Conservation (phyloP, 2,329 filamentous ascomycete genomes). For the Sclerotinia minor region DNA sequence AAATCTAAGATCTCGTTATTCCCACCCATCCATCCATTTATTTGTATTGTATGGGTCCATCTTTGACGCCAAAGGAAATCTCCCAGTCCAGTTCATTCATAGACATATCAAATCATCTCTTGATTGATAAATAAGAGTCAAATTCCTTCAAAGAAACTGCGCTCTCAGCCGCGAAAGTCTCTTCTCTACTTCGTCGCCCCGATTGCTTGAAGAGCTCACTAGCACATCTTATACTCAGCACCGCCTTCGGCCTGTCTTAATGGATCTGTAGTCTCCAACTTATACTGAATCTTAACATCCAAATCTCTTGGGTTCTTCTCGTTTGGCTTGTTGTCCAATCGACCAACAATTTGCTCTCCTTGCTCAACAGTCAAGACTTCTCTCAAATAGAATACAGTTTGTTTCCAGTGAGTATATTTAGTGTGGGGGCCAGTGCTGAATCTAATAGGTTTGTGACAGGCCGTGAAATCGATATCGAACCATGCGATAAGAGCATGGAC, state of each 20-base stretch:
- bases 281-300: slow-evolving; percentile 85
- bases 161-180: slow-evolving; percentile 42
- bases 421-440: slow-evolving; percentile 98
- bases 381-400: slow-evolving; percentile 96
- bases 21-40: slow-evolving; percentile 17
- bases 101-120: slow-evolving; percentile 7
- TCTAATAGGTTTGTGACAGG: slow-evolving; percentile 95
- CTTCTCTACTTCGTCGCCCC: slow-evolving; percentile 16
- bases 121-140: slow-evolving; percentile 6
- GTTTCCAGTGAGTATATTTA: slow-evolving; percentile 99
- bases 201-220: slow-evolving; percentile 34
- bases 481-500: slow-evolving; percentile 94
- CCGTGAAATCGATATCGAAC: slow-evolving; percentile 99
- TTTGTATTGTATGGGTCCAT: slow-evolving; percentile 13
- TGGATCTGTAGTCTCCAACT: slow-evolving; percentile 72
- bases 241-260: slow-evolving; percentile 67
- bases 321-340: slow-evolving; percentile 82
- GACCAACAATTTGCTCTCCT: slow-evolving; percentile 75
- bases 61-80: slow-evolving; percentile 18
- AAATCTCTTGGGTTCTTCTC: slow-evolving; percentile 92
- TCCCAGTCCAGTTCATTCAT: slow-evolving; percentile 15
- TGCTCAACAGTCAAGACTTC: slow-evolving; percentile 90
- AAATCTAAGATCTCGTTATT: slow-evolving; percentile 5
- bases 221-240: slow-evolving; percentile 81
- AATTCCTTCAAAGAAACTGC: slow-evolving; percentile 35